Percentiles rank a stretch among this genome's conserved stretches.
These are phyloP conservation scores for Tetratostichococcus sp. DNA, from an alignment of 139 green algal species.

Conservation along the genomic window DNA sequence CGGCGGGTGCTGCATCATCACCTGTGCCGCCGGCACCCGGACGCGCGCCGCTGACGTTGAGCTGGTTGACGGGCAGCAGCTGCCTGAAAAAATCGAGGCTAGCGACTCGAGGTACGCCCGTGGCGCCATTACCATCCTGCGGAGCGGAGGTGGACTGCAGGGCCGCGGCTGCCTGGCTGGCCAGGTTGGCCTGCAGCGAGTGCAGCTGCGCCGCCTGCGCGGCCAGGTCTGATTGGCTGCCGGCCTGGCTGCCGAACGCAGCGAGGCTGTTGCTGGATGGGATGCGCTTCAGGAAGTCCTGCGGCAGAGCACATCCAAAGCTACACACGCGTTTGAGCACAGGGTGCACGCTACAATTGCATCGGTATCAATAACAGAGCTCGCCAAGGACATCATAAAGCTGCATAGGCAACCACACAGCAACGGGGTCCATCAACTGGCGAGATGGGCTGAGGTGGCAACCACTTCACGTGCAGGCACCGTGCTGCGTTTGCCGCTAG, in stretches of 20 bases:
- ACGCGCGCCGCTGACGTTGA: background rate
- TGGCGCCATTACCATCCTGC: background rate
- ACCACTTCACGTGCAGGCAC: background rate
- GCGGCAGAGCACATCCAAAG: background rate
- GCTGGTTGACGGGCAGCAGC: constrained; percentile 38
- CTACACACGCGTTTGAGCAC: background rate
- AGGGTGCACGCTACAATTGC: too few species aligned
- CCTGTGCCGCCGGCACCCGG: background rate
- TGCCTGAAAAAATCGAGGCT: constrained; percentile 58
- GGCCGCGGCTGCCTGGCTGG: constrained; percentile 3
- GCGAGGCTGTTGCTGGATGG: constrained; percentile 56
- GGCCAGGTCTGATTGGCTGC: background rate
- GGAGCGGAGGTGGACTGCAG: constrained; percentile 1
- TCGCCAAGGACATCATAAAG: too few species aligned
- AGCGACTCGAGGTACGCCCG: constrained; percentile 52
- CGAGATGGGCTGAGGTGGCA: background rate
- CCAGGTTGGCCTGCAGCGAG: constrained; percentile 23
- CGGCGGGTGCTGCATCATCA: too few species aligned
- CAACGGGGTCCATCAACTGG: background rate
- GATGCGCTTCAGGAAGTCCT: constrained; percentile 74
- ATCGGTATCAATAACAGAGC: background rate
- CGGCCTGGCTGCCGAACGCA: background rate
- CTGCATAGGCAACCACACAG: too few species aligned
- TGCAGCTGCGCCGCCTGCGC: constrained; percentile 18
- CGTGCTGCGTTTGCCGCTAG: background rate